Conservation (phyloP, 176 grass and related monocot species). For the Paspalum notatum region DNA sequence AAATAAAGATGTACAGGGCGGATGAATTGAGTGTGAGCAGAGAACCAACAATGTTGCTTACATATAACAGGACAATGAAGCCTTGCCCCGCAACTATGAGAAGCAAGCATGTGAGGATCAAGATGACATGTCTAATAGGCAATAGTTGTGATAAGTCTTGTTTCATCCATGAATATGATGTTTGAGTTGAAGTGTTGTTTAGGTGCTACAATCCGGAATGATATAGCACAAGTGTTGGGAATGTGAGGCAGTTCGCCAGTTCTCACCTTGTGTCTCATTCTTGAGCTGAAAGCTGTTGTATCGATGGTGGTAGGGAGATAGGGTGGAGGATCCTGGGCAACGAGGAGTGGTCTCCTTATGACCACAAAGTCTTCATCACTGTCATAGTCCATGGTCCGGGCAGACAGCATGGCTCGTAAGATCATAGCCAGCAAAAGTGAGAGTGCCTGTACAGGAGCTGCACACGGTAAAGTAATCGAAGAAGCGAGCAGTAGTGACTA, state of each 20-base stretch:
- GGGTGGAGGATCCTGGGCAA: constrained; percentile 55
- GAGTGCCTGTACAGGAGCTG: constrained; percentile 53
- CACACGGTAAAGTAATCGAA: background rate
- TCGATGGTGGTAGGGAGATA: constrained; percentile 58
- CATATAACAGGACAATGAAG: background rate
- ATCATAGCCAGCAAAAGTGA: constrained; percentile 76
- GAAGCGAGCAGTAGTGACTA: background rate
- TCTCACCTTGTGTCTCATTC: constrained; percentile 86
- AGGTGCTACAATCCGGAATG: too few relatives aligned
- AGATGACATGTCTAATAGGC: background rate
- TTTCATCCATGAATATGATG: too few relatives aligned
- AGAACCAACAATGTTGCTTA: background rate
- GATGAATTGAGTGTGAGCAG: background rate
- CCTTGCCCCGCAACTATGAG: background rate
- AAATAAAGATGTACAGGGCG: too few relatives aligned
- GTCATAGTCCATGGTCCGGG: constrained; percentile 58
- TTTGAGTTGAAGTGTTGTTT: too few relatives aligned
- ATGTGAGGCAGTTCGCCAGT: too few relatives aligned
- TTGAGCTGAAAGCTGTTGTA: constrained; percentile 56
- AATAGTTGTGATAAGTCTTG: background rate
- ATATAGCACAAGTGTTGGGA: too few relatives aligned
- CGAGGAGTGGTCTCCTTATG: constrained; percentile 76
- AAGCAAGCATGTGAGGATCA: background rate
- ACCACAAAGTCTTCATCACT: constrained; percentile 94
- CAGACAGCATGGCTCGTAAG: constrained; percentile 58